phyloP scores from a whole-genome alignment of 1,139 yeast species.

The Hemisphaericaspora xylanilytica region DNA sequence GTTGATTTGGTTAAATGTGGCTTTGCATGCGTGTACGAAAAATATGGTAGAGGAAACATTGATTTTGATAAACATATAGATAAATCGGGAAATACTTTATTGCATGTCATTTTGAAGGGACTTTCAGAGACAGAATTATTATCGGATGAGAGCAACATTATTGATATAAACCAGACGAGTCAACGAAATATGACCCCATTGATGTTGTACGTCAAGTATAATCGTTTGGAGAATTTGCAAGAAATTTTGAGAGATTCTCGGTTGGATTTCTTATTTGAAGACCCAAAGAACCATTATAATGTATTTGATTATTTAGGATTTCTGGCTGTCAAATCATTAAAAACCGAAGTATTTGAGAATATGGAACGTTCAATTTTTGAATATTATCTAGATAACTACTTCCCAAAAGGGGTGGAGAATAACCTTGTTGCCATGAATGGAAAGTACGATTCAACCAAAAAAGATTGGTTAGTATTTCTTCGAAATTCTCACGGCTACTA shows the following conservation, averaged over 20 bases:
- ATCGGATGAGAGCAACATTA: slow-evolving; percentile 28
- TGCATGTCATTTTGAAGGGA: slow-evolving; percentile 62
- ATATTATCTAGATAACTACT: slow-evolving; percentile 27
- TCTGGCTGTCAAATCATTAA: slow-evolving; percentile 29
- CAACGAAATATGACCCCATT: slow-evolving; percentile 63
- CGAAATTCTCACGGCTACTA: slow-evolving; percentile 17
- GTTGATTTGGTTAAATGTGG: slow-evolving; percentile 46
- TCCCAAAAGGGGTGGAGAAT: slow-evolving; percentile 18
- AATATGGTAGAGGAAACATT: slow-evolving; percentile 35
- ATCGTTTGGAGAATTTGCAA: slow-evolving; percentile 57
- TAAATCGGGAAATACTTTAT: slow-evolving; percentile 65
- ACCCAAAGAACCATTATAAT: slow-evolving; percentile 41
- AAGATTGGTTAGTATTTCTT: slow-evolving; percentile 37
- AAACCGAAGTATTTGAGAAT: slow-evolving; percentile 29
- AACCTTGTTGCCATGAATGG: slow-evolving; percentile 34
- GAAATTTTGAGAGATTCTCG: slow-evolving; percentile 45
- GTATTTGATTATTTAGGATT: slow-evolving; percentile 42
- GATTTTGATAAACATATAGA: slow-evolving; percentile 66
- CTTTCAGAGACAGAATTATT: slow-evolving; percentile 40
- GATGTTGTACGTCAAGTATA: slow-evolving; percentile 68
- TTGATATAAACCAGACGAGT: slow-evolving; percentile 65
- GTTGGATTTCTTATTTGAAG: slow-evolving; percentile 44
- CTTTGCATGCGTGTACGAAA: slow-evolving; percentile 42
- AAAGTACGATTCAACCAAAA: slow-evolving; percentile 28
- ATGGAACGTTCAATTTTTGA: slow-evolving; percentile 48